Percentiles rank a stretch among this genome's conserved stretches.
These are phyloP conservation scores for Daldinia caldariorum DNA, from an alignment of 495 filamentous ascomycete genomes.

Conservation along the genomic window DNA sequence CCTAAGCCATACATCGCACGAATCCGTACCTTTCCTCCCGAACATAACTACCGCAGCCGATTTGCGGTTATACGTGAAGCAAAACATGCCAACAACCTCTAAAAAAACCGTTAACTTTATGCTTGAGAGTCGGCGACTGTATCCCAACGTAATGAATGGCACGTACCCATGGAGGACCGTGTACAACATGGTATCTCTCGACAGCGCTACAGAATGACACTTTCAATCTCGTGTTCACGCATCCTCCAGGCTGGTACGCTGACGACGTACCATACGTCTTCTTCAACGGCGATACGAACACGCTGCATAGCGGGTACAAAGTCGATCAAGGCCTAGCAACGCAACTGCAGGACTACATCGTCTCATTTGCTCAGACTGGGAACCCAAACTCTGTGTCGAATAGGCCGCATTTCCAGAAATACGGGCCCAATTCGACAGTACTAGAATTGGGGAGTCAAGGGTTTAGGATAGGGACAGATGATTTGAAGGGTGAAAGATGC, in stretches of 20 bases:
- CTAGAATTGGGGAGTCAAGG: slow-evolving; percentile 25
- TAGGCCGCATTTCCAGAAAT: slow-evolving; percentile 25
- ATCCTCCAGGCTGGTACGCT: slow-evolving; percentile 66
- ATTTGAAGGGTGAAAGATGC: slow-evolving; percentile 46
- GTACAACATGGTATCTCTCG: slow-evolving; percentile 59
- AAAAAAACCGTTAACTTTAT: slow-evolving; percentile 20
- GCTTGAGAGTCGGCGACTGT: slow-evolving; percentile 45
- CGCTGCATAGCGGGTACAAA: slow-evolving; percentile 26
- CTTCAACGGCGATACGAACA: slow-evolving; percentile 57
- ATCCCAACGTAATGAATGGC: slow-evolving; percentile 54
- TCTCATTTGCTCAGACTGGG: slow-evolving; percentile 60
- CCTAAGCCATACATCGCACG: slow-evolving; percentile 44
- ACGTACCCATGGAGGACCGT: slow-evolving; percentile 57
- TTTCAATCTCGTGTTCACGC: slow-evolving; percentile 68
- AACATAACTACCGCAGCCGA: slow-evolving; percentile 41
- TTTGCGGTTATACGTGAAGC: slow-evolving; percentile 48
- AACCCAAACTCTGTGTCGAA: slow-evolving; percentile 39
- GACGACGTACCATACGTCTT: slow-evolving; percentile 65
- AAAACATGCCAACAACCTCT: slow-evolving; percentile 11
- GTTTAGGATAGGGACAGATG: slow-evolving; percentile 30
- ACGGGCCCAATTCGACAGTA: slow-evolving; percentile 25
- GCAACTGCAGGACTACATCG: slow-evolving; percentile 69
- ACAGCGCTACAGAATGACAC: slow-evolving; percentile 61
- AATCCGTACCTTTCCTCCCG: slow-evolving; percentile 44
- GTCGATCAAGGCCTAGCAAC: slow-evolving; percentile 60